A percentile compares a stretch with the other conserved stretches of the same genome.
Evolutionary conservation across 257 asterid species (phyloP).

Genomic region (Nyctanthes arbortristis): DNA sequence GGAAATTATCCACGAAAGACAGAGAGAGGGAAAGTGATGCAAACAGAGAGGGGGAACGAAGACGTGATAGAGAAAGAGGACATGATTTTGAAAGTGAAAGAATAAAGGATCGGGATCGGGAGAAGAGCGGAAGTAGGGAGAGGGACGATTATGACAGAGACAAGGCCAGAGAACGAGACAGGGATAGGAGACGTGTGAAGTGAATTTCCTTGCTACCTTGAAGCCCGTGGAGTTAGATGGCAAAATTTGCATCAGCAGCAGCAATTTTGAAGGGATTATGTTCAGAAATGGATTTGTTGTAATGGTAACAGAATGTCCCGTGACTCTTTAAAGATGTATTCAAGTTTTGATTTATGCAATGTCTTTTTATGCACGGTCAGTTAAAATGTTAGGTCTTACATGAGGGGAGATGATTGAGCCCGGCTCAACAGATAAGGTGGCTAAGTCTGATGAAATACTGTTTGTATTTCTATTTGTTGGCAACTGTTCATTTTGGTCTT

Average conservation of each 20-base stretch:
- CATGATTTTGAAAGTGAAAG: constrained; percentile 2
- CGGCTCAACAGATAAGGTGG: neutral
- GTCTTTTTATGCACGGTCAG: neutral
- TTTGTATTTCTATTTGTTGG: no score
- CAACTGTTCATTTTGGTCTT: no score
- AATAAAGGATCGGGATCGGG: constrained; percentile 38
- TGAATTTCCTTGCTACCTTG: constrained; percentile 25
- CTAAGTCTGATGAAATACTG: neutral
- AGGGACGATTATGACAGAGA: constrained; percentile 80
- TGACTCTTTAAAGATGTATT: neutral
- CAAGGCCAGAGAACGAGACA: constrained; percentile 21
- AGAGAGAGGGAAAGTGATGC: constrained; percentile 37
- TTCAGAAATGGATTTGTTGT: neutral
- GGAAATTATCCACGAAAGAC: constrained; percentile 55
- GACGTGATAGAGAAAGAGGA: neutral
- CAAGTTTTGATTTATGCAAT: neutral
- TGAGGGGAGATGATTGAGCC: neutral
- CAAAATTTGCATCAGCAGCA: neutral
- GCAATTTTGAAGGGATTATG: neutral
- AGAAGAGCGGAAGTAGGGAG: constrained; percentile 73
- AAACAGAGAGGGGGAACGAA: neutral
- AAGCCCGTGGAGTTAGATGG: neutral
- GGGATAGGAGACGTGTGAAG: constrained; percentile 65
- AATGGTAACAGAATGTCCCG: neutral
- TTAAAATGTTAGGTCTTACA: neutral